Evolutionary conservation across 2,329 filamentous ascomycete species (phyloP), one percentile per base, ranked within the genome.

Genomic region (Penicillium aurantiogriseum): DNA sequence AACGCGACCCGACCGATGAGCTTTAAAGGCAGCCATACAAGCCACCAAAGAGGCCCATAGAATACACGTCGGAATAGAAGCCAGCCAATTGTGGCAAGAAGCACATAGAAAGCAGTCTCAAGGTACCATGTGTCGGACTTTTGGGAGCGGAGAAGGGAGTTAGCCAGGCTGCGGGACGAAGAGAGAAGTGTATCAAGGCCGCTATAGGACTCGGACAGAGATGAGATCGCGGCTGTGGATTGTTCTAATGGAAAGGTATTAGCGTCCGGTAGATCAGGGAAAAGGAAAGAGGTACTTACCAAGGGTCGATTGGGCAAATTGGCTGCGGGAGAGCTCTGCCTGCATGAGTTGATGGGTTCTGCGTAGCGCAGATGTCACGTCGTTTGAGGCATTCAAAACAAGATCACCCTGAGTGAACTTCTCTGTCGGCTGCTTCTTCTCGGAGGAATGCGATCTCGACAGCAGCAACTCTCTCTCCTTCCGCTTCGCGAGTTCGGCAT

Each of bases 61-160:
- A 99, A 71, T 40, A 93, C 80, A 44, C 94, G 81, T 29, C 94
- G 81, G 69, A 95, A 97, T 7, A 96, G 71, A 8, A 99, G 82
- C 94, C 94, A 99, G 31, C 80, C 81, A 42, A 92, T 86, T 1
- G 92, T 97, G 6, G 78, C 84, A 23, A 89, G 69, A 17, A 97
- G 83, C 66, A 97, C 82, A 71, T 92, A 95, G 64, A 97, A 87
- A 2, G 92, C 86, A 38, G 90, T 95, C 76, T 94, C 89, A 35
- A 99, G 83, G 72, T 99, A 99, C 94, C 94, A 99, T 2, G 92
- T 97, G 72, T 99, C 94, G 63, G 89, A 94, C 81, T 99, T 99
- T 71, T 95, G 91, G 62, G 90, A 94, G 60, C 86, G 85, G 46
- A 97, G 78, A 45, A 99, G 80, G 19, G 90, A 91, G 7, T 86